phyloP scores from a whole-genome alignment of 225 moss, liverwort and hornwort genomes.

The Sphagnum tenellum region DNA sequence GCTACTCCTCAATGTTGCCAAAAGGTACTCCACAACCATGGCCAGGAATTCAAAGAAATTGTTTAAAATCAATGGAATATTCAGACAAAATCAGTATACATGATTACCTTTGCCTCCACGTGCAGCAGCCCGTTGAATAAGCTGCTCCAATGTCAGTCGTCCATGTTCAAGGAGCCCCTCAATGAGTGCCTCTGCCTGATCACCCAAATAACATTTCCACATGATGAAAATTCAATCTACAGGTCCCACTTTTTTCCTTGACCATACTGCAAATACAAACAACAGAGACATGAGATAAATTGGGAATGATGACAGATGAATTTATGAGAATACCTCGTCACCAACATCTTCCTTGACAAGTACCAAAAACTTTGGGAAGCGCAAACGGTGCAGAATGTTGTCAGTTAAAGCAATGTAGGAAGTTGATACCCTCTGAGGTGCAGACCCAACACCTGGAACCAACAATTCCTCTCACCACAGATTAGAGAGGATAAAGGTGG shows the following conservation, averaged over 20 bases:
- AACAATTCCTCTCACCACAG: too few relatives aligned
- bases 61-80: too few relatives aligned
- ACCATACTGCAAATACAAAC: neutral
- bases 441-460: constrained; percentile 50
- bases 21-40: too few relatives aligned
- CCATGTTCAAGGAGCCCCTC: constrained; percentile 96
- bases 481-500: too few relatives aligned
- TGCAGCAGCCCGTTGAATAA: constrained; percentile 82
- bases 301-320: neutral
- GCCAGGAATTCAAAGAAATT: too few relatives aligned
- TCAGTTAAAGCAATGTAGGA: constrained; percentile 62
- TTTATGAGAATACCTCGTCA: constrained; percentile 42
- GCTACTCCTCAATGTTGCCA: too few relatives aligned
- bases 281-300: neutral
- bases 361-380: constrained; percentile 86
- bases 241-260: too few relatives aligned
- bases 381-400: constrained; percentile 77
- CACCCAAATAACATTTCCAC: neutral
- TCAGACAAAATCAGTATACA: too few relatives aligned
- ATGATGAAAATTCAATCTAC: too few relatives aligned
- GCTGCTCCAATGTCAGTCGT: constrained; percentile 86
- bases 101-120: constrained; percentile 55
- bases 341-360: constrained; percentile 68
- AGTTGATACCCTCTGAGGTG: constrained; percentile 44
- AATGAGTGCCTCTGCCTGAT: constrained; percentile 67